A percentile compares a stretch with the other conserved stretches of the same genome.
Evolutionary conservation across 192 early-diverging fungal species (phyloP).

Genomic region (Coemansia aciculifera): DNA sequence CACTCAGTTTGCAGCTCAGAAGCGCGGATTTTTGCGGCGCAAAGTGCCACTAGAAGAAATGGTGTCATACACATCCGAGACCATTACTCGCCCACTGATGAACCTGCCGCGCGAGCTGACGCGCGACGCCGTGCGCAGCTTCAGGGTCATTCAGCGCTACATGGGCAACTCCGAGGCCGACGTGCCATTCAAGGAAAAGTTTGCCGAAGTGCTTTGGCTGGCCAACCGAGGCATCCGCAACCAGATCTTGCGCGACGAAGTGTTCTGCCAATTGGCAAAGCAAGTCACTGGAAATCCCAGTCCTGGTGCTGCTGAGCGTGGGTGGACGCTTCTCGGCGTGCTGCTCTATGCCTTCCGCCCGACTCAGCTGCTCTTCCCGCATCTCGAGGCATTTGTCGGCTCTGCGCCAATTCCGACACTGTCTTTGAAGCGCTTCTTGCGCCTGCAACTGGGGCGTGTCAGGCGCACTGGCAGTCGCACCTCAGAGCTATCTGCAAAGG

Average conservation of each 20-base stretch:
- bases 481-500: constrained; percentile 65
- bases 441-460: constrained; percentile 68
- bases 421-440: constrained; percentile 32
- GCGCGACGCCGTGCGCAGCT: constrained; percentile 85
- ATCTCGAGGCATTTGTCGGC: constrained; percentile 74
- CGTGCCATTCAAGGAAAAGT: constrained; percentile 36
- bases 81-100: constrained; percentile 78
- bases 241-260: constrained; percentile 86
- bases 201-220: constrained; percentile 72
- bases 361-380: constrained; percentile 83
- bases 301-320: constrained; percentile 61
- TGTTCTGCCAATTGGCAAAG: constrained; percentile 92
- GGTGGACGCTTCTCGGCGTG: constrained; percentile 85
- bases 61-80: constrained; percentile 67
- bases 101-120: constrained; percentile 76
- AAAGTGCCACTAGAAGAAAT: constrained; percentile 88
- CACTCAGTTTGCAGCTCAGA: constrained; percentile 89
- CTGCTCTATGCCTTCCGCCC: constrained; percentile 87
- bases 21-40: constrained; percentile 79
- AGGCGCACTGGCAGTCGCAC: constrained; percentile 80
- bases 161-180: constrained; percentile 69
- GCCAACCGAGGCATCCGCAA: constrained; percentile 74
- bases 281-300: constrained; percentile 78
- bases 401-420: constrained; percentile 29
- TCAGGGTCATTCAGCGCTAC: constrained; percentile 78